Evolutionary conservation across 1,139 yeast genomes (phyloP), one percentile per base, ranked within the genome.

Genomic region (Suhomyces chickasaworum): DNA sequence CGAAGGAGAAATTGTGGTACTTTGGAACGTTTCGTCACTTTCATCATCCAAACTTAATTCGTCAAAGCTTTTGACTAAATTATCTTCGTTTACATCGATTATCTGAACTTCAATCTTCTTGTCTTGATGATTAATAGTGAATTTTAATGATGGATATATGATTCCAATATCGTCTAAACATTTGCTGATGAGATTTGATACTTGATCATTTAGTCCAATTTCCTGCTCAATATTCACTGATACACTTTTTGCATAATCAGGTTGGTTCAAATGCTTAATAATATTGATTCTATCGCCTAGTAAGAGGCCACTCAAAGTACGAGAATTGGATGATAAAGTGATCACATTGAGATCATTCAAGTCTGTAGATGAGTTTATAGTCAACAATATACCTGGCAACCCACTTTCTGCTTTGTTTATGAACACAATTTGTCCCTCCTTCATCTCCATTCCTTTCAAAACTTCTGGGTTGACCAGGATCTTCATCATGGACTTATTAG

Each of bases 271-370:
- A 27, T 70, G 66, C 54, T 75, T 83, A 7, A 60, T 59, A 0
- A 90, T 55, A 18, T 68, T 68, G 1, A 88, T 67, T 47, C 96
- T 68, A 56, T 89, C 96, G 23, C 97, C 97, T 9, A 86, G 68
- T 7, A 86, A 61, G 4, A 86, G 58, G 8, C 85, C 87, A 1
- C 80, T 77, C 17, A 84, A 68, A 2, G 68, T 61, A 49, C 95
- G 67, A 37, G 81, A 61, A 4, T 70, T 55, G 1, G 66, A 52
- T 1, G 89, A 77, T 1, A 89, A 54, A 39, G 75, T 72, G 2
- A 86, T 63, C 4, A 85, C 81, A 53, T 84, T 81, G n/a, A 63
- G 55, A 16, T 78, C 72, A 8, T 66, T 59, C 9, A 69, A 64
- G 4, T 69, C 77, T 1, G 55, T 57, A 18, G 75, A 76, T 2